Evolutionary conservation across 805 yeast genomes (phyloP), one percentile per base, ranked within the genome.

Genomic region (Ogataea paradorogensis): DNA sequence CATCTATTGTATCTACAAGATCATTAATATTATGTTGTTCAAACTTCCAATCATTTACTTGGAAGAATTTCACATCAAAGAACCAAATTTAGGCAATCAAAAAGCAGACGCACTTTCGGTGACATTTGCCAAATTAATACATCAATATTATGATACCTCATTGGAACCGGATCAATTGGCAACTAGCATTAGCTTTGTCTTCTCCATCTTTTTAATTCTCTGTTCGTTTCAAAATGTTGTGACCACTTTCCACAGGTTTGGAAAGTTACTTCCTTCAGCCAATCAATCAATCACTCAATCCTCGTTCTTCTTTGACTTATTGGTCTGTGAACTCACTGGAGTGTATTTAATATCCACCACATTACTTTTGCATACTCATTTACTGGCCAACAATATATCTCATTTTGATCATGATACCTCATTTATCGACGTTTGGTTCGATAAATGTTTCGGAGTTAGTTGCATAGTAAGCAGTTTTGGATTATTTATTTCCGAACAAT

Each of bases 201-300:
- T 82, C 11, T 77, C 86, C 1, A 77, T 82, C 9, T 69, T 73
- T 11, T 64, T 83, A 37, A 82, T 83, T 50, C 52, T 76, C 1
- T 72, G 83, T 42, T 79, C 87, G 1, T 71, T 83, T 50, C 78
- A 83, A 18, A 81, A 81, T 40, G 89, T 83, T 1, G 58, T 72
- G 33, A 62, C 71, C 28, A 81, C 90, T 0, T 72, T 82, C 42
- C 71, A 76, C 29, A 80, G 82, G 24, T 59, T 82, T 11, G 48
- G 46, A 15, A 56, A 48, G 23, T 33, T 55, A 16, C 31, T 58
- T 2, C 61, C 52, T 4, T 25, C 45, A 27, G 20, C 38, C 25
- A 40, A 29, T 15, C 9, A 23, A 9, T 14, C 30, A 9, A 13
- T 16, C 10, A 4, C 43, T 5, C 30, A 21, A n/a, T 30, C 47